Base-by-base conservation (phyloP, 1,284 basidiomycete genomes). In the Tilletiaria anomala region DNA sequence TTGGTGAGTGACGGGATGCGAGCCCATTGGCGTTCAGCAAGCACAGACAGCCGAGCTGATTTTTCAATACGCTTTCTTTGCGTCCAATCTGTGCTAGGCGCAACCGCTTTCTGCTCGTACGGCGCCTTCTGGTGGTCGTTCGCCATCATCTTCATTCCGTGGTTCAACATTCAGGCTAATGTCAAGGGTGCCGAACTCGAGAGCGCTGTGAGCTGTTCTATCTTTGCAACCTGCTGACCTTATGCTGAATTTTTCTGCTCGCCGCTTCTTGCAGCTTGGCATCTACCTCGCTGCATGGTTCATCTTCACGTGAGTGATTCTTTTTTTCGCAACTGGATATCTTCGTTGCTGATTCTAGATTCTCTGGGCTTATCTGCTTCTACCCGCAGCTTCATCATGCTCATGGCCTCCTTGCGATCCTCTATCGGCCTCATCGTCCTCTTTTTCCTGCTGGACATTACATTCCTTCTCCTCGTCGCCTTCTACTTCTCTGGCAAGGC, bases 371-470 rank as follows among this genome's bases (percentile, higher is more conserved):
- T 8, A n/a, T n/a, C n/a, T n/a, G n/a, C n/a, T n/a, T n/a, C n/a
- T 47, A 59, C 63, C 38, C 63, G 62, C 23, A 65, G 60, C 1
- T 46, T 47, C 38, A 50, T 50, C 31, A 42, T 50, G 45, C 22
- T 42, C 23, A 12, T 42, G 20, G 31, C 19, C 21, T 37, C 40
- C 3, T n/a, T 32, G 10, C 37, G 37, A 6, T 54, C 54, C 3
- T 54, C 52, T 8, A 48, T 60, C 14, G 59, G 48, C 16, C 47
- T 65, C 24, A 54, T 78, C 33, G 57, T 72, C 3, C 73, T 91
- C 20, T 82, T 94, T 70, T 73, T 76, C 64, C 77, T 77, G 71
- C 75, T 93, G 4, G 73, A 76, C 21, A 50, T 75, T 26, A 73
- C 71, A 8, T 75, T 74, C 65, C 58, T 70, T 39, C 47, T 72